phyloP scores from a whole-genome alignment of 148 eudicot species.

The Cornus controversa region DNA sequence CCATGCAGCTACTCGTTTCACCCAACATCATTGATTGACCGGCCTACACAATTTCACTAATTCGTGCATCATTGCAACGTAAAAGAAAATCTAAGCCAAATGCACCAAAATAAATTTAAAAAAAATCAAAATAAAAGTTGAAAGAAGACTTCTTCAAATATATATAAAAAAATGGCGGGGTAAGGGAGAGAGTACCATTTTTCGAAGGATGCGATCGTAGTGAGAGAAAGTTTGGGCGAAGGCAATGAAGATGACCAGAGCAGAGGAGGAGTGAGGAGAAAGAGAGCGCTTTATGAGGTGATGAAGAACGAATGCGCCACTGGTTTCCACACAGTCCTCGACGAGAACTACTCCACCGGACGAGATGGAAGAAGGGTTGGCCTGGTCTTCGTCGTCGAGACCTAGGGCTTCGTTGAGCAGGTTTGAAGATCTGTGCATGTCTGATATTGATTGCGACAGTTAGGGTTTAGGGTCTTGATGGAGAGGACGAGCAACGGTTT shows the following conservation, averaged over 20 bases:
- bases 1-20: no score
- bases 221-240: slow-evolving; percentile 88
- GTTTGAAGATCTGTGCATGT: slow-evolving; percentile 40
- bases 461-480: background rate
- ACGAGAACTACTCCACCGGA: slow-evolving; percentile 41
- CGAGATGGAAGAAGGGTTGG: slow-evolving; percentile 10
- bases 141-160: no score
- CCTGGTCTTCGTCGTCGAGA: slow-evolving; percentile 24
- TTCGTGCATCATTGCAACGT: background rate
- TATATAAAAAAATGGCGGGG: background rate
- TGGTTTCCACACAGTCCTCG: slow-evolving; percentile 84
- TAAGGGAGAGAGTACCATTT: slow-evolving; percentile 46
- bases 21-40: background rate
- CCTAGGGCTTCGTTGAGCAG: slow-evolving; percentile 60
- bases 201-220: slow-evolving; percentile 86
- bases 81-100: background rate
- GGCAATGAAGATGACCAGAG: slow-evolving; percentile 59
- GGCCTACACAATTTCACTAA: background rate
- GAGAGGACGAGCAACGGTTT: background rate
- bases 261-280: slow-evolving; percentile 31
- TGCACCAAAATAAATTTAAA: background rate
- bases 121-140: no score
- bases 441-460: background rate
- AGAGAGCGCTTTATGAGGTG: slow-evolving; percentile 74
- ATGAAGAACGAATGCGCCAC: slow-evolving; percentile 74